Percentiles rank a stretch among this genome's conserved stretches.
Conservation (phyloP, 257 asterid species). For the Penstemon eatonii region DNA sequence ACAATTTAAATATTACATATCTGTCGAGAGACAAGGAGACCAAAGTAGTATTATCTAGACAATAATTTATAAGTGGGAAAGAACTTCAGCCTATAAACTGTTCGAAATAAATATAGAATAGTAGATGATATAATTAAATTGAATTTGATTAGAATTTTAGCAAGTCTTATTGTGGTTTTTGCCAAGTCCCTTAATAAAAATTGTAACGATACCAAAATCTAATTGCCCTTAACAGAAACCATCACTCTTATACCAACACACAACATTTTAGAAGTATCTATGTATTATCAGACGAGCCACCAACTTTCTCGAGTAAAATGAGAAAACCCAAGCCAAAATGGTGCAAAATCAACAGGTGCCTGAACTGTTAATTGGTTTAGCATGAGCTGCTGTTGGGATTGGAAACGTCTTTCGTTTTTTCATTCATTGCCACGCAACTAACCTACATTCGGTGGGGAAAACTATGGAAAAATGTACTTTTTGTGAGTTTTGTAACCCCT, state of each 20-base stretch:
- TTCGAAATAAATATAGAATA: neutral
- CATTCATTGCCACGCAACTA: neutral
- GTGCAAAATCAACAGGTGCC: neutral
- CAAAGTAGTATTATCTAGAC: slow-evolving; percentile 2
- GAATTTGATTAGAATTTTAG: neutral
- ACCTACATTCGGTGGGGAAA: slow-evolving; percentile 5
- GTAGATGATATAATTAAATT: neutral
- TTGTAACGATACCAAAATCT: slow-evolving; percentile 6
- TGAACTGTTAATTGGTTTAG: no score
- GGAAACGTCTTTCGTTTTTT: no score
- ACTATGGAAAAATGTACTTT: slow-evolving; percentile 9
- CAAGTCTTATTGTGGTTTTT: neutral
- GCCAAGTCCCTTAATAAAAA: slow-evolving; percentile 1
- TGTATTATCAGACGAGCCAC: slow-evolving; percentile 16
- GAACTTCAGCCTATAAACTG: neutral
- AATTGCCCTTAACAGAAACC: neutral
- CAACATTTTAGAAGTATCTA: slow-evolving; percentile 4
- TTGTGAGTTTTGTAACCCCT: neutral
- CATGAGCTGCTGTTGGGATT: no score
- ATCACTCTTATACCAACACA: neutral
- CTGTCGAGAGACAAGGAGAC: neutral
- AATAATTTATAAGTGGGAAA: neutral
- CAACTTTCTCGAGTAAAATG: slow-evolving; percentile 16
- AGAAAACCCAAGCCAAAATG: slow-evolving; percentile 2
- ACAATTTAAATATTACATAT: neutral